Conservation (phyloP, 257 asterid species). For the Salvia splendens region DNA sequence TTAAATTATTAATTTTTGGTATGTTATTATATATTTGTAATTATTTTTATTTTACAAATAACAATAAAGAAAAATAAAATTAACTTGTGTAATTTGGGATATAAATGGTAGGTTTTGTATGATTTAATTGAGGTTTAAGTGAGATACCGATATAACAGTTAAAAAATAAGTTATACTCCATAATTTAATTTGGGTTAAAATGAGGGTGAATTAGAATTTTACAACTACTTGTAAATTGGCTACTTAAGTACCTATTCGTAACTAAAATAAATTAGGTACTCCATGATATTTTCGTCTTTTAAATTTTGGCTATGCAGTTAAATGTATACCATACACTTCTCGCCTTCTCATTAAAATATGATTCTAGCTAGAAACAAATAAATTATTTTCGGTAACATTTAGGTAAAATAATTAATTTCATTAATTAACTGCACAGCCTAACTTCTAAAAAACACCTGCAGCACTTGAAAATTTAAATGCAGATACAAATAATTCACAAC, state of each 20-base stretch:
- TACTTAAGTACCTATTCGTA: not conserved
- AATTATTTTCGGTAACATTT: slow-evolving; percentile 9
- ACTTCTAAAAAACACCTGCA: too few species aligned
- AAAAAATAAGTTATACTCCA: too few species aligned
- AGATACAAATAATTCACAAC: not conserved
- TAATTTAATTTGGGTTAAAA: too few species aligned
- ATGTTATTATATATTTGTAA: too few species aligned
- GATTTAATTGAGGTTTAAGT: too few species aligned
- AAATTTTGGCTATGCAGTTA: not conserved
- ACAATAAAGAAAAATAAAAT: too few species aligned
- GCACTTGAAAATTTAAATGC: slow-evolving; percentile 9
- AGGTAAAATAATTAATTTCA: not conserved
- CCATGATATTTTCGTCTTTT: not conserved
- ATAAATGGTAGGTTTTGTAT: too few species aligned
- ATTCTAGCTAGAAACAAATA: not conserved
- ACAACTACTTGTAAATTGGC: not conserved
- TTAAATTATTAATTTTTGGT: too few species aligned
- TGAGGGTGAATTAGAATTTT: too few species aligned
- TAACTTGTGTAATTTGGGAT: too few species aligned
- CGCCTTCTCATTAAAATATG: not conserved
- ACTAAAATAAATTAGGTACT: not conserved
- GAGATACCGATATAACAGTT: too few species aligned
- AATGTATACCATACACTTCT: not conserved
- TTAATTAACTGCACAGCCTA: not conserved
- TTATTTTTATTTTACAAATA: too few species aligned